Percentiles rank a stretch among this genome's conserved stretches.
Conservation (phyloP, 371 early-diverging fungal species). For the Mucor racemosus region DNA sequence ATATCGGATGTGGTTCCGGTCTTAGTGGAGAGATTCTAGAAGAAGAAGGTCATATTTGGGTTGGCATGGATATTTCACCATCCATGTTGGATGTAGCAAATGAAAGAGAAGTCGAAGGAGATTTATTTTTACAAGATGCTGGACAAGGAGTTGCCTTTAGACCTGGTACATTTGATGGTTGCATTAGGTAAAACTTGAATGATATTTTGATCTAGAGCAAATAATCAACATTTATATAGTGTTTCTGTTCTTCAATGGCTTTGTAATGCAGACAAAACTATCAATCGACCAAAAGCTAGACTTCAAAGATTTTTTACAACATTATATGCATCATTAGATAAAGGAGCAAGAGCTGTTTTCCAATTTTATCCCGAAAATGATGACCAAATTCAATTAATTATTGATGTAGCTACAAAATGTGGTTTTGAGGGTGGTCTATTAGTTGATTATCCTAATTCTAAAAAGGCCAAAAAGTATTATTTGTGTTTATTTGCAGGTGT, state of each 20-base stretch:
- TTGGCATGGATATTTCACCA: conserved; percentile 96
- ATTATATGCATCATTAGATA: conserved; percentile 84
- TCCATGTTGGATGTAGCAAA: conserved; percentile 90
- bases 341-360: conserved; percentile 95
- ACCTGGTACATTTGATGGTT: conserved; percentile 98
- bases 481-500: conserved; percentile 95
- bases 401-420: conserved; percentile 83
- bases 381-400: conserved; percentile 93
- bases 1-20: conserved; percentile 59
- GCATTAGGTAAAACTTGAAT: conserved; percentile 69
- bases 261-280: conserved; percentile 93
- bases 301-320: conserved; percentile 93
- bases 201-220: not conserved
- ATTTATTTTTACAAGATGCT: conserved; percentile 94
- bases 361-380: conserved; percentile 99
- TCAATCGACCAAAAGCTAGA: conserved; percentile 84
- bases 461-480: conserved; percentile 97
- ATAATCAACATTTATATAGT: conserved; percentile 39
- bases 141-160: conserved; percentile 96
- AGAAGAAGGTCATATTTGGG: conserved; percentile 95
- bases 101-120: conserved; percentile 89
- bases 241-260: conserved; percentile 99
- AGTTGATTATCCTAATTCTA: conserved; percentile 96
- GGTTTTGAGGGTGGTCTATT: conserved; percentile 98
- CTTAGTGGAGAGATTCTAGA: conserved; percentile 94